Conservation (phyloP, 768 basidiomycete species). For the Phaeotremella fagi region DNA sequence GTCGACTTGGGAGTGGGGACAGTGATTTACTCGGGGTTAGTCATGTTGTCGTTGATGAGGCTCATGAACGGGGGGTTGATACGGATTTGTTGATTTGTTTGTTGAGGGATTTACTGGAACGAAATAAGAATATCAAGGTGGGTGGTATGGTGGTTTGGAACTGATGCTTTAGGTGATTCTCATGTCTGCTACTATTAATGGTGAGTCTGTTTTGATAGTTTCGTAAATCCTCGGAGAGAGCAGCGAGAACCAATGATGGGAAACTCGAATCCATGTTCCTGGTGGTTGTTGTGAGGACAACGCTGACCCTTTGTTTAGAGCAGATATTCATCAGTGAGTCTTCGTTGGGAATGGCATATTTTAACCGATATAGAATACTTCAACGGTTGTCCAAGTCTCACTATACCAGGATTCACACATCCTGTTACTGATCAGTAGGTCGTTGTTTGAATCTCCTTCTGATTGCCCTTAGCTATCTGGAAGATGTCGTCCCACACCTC, state of each 20-base stretch:
- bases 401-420: constrained; percentile 75
- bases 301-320: constrained; percentile 15
- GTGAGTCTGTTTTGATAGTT: constrained; percentile 7
- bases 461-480: constrained; percentile 61
- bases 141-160: not conserved
- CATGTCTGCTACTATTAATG: constrained; percentile 95
- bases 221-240: too few relatives aligned
- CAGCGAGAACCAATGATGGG: too few relatives aligned
- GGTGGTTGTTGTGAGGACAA: too few relatives aligned
- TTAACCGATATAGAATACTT: constrained; percentile 62
- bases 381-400: constrained; percentile 68
- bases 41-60: constrained; percentile 89
- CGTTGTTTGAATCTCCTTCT: not conserved
- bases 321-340: constrained; percentile 39
- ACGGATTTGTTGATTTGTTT: constrained; percentile 84
- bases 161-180: constrained; percentile 56
- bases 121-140: constrained; percentile 61
- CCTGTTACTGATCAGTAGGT: constrained; percentile 70
- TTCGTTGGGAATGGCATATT: not conserved
- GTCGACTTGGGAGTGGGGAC: constrained; percentile 70
- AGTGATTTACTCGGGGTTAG: constrained; percentile 61
- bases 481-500: constrained; percentile 64
- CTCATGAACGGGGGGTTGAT: constrained; percentile 87
- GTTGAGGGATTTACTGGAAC: constrained; percentile 66
- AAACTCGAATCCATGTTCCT: too few relatives aligned